Evolutionary conservation across 2,329 filamentous ascomycete genomes (phyloP), one percentile per base, ranked within the genome.

Genomic region (Fusarium marasasianum): DNA sequence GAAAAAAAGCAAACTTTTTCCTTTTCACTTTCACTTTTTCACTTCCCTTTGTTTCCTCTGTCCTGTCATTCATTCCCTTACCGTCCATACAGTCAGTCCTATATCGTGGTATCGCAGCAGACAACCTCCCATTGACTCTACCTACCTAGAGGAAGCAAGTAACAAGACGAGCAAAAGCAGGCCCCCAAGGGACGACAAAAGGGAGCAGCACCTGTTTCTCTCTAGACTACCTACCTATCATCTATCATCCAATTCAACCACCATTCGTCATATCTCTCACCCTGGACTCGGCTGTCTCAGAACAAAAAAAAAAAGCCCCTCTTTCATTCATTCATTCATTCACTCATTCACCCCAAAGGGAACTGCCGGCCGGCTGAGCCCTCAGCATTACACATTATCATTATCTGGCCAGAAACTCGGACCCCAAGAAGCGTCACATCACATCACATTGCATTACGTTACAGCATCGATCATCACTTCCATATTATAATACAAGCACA

Each of bases 121-220:
- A 35, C 26, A 58, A 51, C 31, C 26, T 51, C 35, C 20, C 41
- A 38, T 38, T 31, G 31, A 37, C 31, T 51, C 31, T 11, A 24
- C 26, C 26, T 41, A 29, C 26, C 26, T 41, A 29, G 45, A 51
- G 55, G 31, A 58, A 51, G 24, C 43, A 55, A 67, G 22, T 48
- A 38, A 29, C 61, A 43, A 54, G 44, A 68, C 61, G n/a, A 35
- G 35, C 40, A 26, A 44, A 22, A 22, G 33, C 31, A 43, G 33
- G 53, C 29, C 29, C 26, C 29, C 43, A 63, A 50, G 31, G 45
- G 31, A 53, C 50, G 40, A 57, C 35, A 37, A 47, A 66, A 67
- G 55, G 63, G 66, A 72, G 57, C 33, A 68, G 47, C 29, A 53
- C 38, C 64, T 77, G 60, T 66, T 78, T 76, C 72, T 74, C 63